A percentile compares a stretch with the other conserved stretches of the same genome.
phyloP scores from a whole-genome alignment of 257 asterid species.

The Solanum ossicruentum region DNA sequence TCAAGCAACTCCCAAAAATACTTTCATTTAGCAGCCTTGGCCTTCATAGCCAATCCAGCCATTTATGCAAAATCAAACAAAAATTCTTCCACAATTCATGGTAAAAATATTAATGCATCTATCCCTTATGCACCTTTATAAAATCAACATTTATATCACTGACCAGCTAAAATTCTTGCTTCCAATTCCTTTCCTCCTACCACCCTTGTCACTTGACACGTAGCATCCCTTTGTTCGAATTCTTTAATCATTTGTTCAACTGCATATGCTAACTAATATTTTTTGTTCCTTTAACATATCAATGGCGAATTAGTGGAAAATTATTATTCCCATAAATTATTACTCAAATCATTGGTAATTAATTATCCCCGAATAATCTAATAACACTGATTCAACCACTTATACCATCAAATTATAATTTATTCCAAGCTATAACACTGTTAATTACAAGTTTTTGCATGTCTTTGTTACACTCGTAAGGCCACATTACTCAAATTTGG shows the following conservation, averaged over 20 bases:
- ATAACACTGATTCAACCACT: neutral
- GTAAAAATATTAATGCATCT: neutral
- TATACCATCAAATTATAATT: neutral
- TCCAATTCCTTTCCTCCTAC: neutral
- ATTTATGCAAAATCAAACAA: no score
- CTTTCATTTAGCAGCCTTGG: no score
- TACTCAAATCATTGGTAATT: neutral
- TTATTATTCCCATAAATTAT: neutral
- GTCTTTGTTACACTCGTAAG: neutral
- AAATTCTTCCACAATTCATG: no score
- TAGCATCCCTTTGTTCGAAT: neutral
- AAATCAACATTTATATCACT: neutral
- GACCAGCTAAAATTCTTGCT: neutral
- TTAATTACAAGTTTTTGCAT: neutral
- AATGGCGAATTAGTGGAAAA: neutral
- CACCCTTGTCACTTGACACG: neutral
- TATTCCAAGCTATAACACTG: neutral
- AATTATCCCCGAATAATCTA: neutral
- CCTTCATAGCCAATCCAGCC: no score
- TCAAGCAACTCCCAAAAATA: no score
- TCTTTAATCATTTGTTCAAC: neutral
- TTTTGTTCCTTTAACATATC: neutral
- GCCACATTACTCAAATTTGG: neutral
- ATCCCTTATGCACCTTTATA: neutral
- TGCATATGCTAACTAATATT: neutral